Evolutionary conservation across 257 asterid genomes (phyloP), one percentile per base, ranked within the genome.

Genomic region (Nemophila menziesii): DNA sequence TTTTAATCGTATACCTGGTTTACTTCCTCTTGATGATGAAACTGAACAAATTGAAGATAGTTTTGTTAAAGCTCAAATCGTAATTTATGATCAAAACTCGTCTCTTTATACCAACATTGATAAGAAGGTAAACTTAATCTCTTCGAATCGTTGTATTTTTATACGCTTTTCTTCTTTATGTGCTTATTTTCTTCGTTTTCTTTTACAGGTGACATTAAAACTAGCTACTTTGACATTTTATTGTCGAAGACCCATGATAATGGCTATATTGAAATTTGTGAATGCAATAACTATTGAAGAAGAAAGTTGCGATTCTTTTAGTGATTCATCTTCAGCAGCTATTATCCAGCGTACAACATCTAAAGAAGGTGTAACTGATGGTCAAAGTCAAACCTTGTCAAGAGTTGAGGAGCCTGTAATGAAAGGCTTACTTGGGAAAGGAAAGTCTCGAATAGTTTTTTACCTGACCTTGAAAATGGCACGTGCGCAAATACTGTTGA

Each of bases 31-130:
- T 17, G 79, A 71, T 44, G 50, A 54, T 43, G 93, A 72, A 64
- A 60, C 59, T 67, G 71, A 75, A 63, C 52, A 68, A 22, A 16
- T 41, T 33, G 79, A 71, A 38, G 81, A 76, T 69, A 89, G 87
- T 70, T 89, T 89, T 61, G 98, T 89, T 63, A 84, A 76, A 67
- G 93, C 98, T 60, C 98, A 89, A 65, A 73, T 84, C 24, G 62
- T 77, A 44, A 62, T 84, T 48, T 65, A 68, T 48, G 95, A 80
- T 64, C 83, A 72, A 74, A 68, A 78, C 57, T 89, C 98, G 12
- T 63, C 77, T 49, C 79, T 61, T 52, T 77, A 81, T 53, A 51
- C 76, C 47, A 63, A 68, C 49, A 60, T 78, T 61, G 98, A 89
- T 68, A 80, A 67, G 47, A 72, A 78, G 68, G 97, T 87, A 49